Evolutionary conservation across 331 rosid genomes (phyloP).

Genomic region (Prunus yedoensis): DNA sequence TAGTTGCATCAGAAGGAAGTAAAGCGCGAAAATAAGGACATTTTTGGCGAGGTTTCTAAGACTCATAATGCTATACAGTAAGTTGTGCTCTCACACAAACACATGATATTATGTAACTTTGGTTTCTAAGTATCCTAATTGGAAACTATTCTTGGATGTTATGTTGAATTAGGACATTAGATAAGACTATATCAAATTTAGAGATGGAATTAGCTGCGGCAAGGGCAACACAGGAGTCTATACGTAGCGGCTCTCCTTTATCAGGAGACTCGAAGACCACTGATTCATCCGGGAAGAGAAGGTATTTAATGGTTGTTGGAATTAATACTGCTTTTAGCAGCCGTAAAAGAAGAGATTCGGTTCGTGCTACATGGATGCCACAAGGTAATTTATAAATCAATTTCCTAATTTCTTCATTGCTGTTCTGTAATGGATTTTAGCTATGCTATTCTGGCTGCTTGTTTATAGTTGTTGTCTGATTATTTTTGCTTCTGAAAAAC

Average conservation of each 20-base stretch:
- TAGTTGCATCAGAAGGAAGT: slow-evolving; percentile 80
- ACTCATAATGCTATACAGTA: slow-evolving; percentile 75
- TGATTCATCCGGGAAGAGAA: slow-evolving; percentile 52
- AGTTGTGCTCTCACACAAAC: slow-evolving; percentile 29
- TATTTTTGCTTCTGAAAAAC: slow-evolving; percentile 33
- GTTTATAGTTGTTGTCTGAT: slow-evolving; percentile 27
- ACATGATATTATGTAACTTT: background rate
- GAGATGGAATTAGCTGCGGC: slow-evolving; percentile 95
- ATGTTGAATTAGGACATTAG: slow-evolving; percentile 59
- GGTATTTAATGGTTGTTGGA: slow-evolving; percentile 86
- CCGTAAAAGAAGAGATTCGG: slow-evolving; percentile 92
- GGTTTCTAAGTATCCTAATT: background rate
- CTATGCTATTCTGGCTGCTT: background rate
- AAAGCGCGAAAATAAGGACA: slow-evolving; percentile 55
- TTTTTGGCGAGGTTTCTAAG: slow-evolving; percentile 57
- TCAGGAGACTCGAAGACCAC: slow-evolving; percentile 42
- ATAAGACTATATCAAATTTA: slow-evolving; percentile 82
- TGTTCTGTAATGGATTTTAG: background rate
- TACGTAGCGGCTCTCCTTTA: slow-evolving; percentile 63
- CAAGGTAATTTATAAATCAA: slow-evolving; percentile 52
- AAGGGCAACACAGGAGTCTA: slow-evolving; percentile 78
- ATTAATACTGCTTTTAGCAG: slow-evolving; percentile 97
- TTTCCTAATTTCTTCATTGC: slow-evolving; percentile 1
- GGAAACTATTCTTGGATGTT: slow-evolving; percentile 10
- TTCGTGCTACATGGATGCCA: slow-evolving; percentile 94